Conservation (phyloP, 129 eudicot genomes). For the Ambrosia artemisiifolia region DNA sequence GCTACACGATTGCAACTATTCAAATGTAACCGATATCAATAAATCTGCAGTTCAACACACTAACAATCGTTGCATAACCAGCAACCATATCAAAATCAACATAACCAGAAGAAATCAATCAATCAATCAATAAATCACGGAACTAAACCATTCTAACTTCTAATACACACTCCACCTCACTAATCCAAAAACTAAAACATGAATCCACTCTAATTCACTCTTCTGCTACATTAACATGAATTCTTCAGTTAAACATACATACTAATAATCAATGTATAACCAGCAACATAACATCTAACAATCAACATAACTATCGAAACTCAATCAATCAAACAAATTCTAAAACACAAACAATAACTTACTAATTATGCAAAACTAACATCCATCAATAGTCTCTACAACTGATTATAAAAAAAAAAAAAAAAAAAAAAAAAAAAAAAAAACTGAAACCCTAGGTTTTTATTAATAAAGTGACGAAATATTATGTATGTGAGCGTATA, state of each 20-base stretch:
- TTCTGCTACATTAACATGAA: background rate
- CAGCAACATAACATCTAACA: constrained; percentile 3
- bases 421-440: background rate
- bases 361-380: background rate
- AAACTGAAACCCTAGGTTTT: constrained; percentile 30
- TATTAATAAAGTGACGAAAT: constrained; percentile 1
- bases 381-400: background rate
- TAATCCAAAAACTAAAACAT: background rate
- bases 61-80: constrained; percentile 11
- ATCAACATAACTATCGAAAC: too few species aligned
- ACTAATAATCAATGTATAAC: constrained; percentile 8
- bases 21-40: background rate
- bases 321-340: background rate
- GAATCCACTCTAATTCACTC: background rate
- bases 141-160: background rate
- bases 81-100: background rate
- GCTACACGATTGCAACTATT: background rate
- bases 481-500: background rate
- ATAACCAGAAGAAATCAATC: too few species aligned
- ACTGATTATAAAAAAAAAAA: background rate
- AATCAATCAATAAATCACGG: too few species aligned
- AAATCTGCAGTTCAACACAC: background rate
- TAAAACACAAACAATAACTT: background rate
- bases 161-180: background rate
- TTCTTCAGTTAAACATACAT: background rate